These are phyloP conservation scores for Botrytis elliptica DNA, from an alignment of 2,329 filamentous ascomycete species.

Conservation along the genomic window DNA sequence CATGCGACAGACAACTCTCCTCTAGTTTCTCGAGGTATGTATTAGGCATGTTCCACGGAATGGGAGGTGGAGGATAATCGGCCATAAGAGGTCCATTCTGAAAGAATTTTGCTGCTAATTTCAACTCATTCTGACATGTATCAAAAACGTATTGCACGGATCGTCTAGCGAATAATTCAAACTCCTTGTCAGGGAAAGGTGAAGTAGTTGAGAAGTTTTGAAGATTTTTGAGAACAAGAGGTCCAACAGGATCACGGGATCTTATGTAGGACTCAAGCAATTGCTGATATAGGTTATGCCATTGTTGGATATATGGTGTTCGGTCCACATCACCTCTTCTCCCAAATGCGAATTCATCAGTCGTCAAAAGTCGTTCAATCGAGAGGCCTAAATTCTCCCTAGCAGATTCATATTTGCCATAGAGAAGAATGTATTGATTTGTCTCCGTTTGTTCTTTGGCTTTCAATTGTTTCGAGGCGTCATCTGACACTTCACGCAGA, in stretches of 20 bases:
- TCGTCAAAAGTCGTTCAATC: slow-evolving; percentile 54
- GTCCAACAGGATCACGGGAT: slow-evolving; percentile 49
- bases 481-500: slow-evolving; percentile 54
- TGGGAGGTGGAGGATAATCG: slow-evolving; percentile 26
- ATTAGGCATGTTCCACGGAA: slow-evolving; percentile 31
- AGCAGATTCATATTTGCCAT: slow-evolving; percentile 62
- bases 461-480: slow-evolving; percentile 62
- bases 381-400: slow-evolving; percentile 58
- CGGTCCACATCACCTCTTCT: slow-evolving; percentile 55
- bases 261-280: slow-evolving; percentile 50
- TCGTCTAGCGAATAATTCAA: slow-evolving; percentile 35
- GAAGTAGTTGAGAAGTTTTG: slow-evolving; percentile 43
- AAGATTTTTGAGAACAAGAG: slow-evolving; percentile 59
- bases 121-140: slow-evolving; percentile 38
- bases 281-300: slow-evolving; percentile 55
- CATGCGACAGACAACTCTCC: slow-evolving; percentile 34
- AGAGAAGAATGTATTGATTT: slow-evolving; percentile 67
- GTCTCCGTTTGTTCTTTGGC: slow-evolving; percentile 67
- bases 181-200: slow-evolving; percentile 35
- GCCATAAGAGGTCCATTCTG: slow-evolving; percentile 34
- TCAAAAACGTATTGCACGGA: slow-evolving; percentile 38
- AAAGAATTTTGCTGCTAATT: slow-evolving; percentile 35
- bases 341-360: slow-evolving; percentile 48
- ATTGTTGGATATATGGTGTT: slow-evolving; percentile 60
- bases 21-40: slow-evolving; percentile 36